Base-by-base conservation (phyloP, 305 asterid genomes). In the Fraxinus angustifolia region DNA sequence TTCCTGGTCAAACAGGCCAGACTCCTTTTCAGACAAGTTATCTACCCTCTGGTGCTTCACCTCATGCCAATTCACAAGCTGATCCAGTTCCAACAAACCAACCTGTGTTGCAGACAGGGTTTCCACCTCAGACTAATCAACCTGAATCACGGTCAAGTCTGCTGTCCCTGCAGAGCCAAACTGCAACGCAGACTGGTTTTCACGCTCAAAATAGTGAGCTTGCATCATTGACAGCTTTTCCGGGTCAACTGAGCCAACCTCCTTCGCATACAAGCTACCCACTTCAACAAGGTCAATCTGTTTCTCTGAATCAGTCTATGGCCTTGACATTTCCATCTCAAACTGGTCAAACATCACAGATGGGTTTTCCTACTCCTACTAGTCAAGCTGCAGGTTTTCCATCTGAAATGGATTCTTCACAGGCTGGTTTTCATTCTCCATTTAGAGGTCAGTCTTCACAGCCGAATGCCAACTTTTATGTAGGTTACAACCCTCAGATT, bases 351-450 rank as follows among this genome's bases (percentile, higher is more conserved):
- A 68, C 75, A 82, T 58, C 90, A 36, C 94, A 88, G 80, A 40
- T 87, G 86, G 93, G 90, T 19, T 87, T 89, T 78, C 89, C 90
- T 83, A 70, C 91, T 78, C 91, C 89, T 83, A 82, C 79, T 83
- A 84, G 89, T 75, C 92, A 85, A 78, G 86, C 88, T 80, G 56
- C 84, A 68, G 88, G 88, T 53, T 85, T 81, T 80, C 80, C 85
- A 38, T 70, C 86, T 80, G 86, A 83, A 76, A 78, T 60, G 86
- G 88, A 84, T 77, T 79, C 80, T 70, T 42, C 83, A 56, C 85
- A 84, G 30, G 67, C 83, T 67, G 84, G 85, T 75, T 87, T 76
- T 79, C 76, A 81, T 76, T 50, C 81, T 30, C 3, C 85, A 6
- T 60, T 76, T 31, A 62, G 77, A 23, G 79, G 80, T 82, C 87